Percentiles rank a stretch among this genome's conserved stretches.
Conservation (phyloP, 805 yeast species). For the Candida hispaniensis region DNA sequence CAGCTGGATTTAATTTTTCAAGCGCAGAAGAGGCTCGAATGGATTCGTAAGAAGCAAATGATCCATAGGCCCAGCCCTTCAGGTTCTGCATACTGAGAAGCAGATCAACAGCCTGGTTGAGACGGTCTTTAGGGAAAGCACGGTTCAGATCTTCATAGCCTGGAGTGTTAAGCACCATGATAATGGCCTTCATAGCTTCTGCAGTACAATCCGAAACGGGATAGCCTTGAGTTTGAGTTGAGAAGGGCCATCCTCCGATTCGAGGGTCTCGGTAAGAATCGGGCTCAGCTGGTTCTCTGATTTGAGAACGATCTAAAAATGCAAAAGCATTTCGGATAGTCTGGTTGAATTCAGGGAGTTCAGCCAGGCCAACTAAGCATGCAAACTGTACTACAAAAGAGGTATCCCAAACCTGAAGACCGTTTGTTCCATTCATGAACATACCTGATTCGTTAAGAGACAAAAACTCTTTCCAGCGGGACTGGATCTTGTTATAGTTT, state of each 20-base stretch:
- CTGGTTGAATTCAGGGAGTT: conserved; percentile 50
- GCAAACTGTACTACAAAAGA: conserved; percentile 83
- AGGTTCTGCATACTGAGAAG: conserved; percentile 66
- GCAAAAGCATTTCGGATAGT: conserved; percentile 54
- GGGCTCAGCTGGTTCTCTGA: conserved; percentile 62
- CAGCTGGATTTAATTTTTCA: conserved; percentile 87
- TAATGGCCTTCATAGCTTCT: conserved; percentile 84
- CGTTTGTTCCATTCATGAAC: conserved; percentile 94
- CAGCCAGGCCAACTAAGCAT: conserved; percentile 69
- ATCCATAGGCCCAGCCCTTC: conserved; percentile 72
- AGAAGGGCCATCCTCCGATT: conserved; percentile 91
- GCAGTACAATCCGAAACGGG: conserved; percentile 97
- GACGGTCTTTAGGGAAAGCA: conserved; percentile 43
- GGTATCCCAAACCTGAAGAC: conserved; percentile 95
- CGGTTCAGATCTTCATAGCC: conserved; percentile 39
- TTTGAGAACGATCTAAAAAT: conserved; percentile 74
- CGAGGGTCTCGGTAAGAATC: conserved; percentile 78
- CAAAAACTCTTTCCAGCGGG: conserved; percentile 60
- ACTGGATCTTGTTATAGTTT: conserved; percentile 44
- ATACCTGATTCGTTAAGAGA: conserved; percentile 86
- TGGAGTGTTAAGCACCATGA: conserved; percentile 72
- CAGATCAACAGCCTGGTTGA: conserved; percentile 66
- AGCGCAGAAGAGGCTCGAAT: conserved; percentile 70
- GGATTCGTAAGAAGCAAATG: conserved; percentile 83
- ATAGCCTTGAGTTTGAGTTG: conserved; percentile 92